Evolutionary conservation across 768 basidiomycete genomes (phyloP), one percentile per base, ranked within the genome.

Genomic region (Lactarius deliciosus): DNA sequence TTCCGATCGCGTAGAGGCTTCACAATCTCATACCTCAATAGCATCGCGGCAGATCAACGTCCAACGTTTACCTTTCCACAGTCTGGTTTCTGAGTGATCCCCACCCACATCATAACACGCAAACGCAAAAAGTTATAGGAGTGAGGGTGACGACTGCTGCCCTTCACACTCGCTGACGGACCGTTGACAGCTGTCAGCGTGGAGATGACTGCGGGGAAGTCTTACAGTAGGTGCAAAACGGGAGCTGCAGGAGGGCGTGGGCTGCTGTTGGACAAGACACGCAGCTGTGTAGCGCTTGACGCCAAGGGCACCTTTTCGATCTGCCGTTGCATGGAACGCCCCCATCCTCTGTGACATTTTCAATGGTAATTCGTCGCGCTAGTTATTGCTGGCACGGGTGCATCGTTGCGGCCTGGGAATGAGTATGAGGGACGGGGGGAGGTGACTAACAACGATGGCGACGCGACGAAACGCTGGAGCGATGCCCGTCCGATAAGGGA

Each of bases 291-390:
- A 2, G 83, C 75, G 0, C 77, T 74, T 22, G 76, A 75, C 16
- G 87, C 82, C 0, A 84, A 75, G 4, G 77, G 85, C 78, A 89
- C 81, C 73, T 85, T 83, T 79, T 87, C 87, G 72, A 86, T 75
- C 60, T 85, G 85, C 13, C 85, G 81, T 56, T 82, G 82, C 72
- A 87, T 79, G 1, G 88, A 79, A n/a, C 0, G 83, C 80, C 8
- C 82, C 86, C 65, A 79, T 81, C 13, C 77, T 72, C 36, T 65
- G 63, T 11, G 68, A 61, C 66, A 69, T 69, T 53, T 56, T n/a
- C 65, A 7, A 69, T 59, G 57, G 30, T 55, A 30, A 53, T 47
- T 25, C 64, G 67, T 25, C 63, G 38, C 41, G 64, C 54, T 43
- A 55, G 63, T 57, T 62, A 73, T 41, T 64, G 70, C 18, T 64